Evolutionary conservation across 805 yeast species (phyloP).

Genomic region (Suhomyces sp.): DNA sequence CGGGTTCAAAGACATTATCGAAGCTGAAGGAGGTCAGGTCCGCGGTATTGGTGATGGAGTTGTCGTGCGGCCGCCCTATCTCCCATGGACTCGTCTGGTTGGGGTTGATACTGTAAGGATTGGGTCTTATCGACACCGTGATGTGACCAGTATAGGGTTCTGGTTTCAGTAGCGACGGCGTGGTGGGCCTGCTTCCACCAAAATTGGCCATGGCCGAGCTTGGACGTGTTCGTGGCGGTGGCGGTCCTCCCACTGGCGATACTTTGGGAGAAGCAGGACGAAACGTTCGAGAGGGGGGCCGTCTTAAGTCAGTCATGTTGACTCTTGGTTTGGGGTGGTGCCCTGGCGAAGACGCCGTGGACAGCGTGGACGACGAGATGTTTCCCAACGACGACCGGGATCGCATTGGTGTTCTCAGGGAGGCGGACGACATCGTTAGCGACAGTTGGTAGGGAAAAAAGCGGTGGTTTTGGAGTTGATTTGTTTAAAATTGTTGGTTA

Average conservation of each 20-base stretch:
- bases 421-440: constrained; percentile 7
- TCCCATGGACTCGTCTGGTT: constrained; percentile 43
- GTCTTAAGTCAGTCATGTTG: constrained; percentile 22
- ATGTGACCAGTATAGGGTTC: constrained; percentile 68
- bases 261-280: constrained; percentile 34
- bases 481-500: background rate
- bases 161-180: constrained; percentile 30
- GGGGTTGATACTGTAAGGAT: constrained; percentile 50
- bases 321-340: constrained; percentile 9
- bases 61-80: constrained; percentile 37
- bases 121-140: constrained; percentile 74
- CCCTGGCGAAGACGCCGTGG: constrained; percentile 1
- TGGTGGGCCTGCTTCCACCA: constrained; percentile 32
- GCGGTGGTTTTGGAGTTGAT: background rate
- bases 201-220: constrained; percentile 34
- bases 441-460: background rate
- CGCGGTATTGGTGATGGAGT: constrained; percentile 47
- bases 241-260: too few relatives aligned
- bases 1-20: constrained; percentile 74
- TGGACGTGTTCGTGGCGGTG: constrained; percentile 29
- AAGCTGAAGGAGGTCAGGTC: constrained; percentile 64
- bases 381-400: constrained; percentile 26
- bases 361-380: constrained; percentile 2
- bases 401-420: constrained; percentile 27
- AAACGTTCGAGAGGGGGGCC: constrained; percentile 31